Evolutionary conservation across 176 grass and related monocot species (phyloP).

Genomic region (Microstegium vimineum): DNA sequence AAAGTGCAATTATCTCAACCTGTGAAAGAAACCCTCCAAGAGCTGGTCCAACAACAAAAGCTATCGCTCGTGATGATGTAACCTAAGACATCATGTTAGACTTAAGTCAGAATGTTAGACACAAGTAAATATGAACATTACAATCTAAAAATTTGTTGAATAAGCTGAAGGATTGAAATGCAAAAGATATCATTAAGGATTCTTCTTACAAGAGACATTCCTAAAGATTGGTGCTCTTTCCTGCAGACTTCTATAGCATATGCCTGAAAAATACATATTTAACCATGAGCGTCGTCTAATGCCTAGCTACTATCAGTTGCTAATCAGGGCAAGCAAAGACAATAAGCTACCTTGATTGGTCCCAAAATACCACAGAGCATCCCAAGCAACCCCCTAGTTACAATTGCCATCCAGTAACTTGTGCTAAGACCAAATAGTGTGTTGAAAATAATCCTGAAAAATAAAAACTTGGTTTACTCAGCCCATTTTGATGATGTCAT

Average conservation of each 20-base stretch:
- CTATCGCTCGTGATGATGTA: slow-evolving; percentile 47
- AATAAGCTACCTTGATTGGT: slow-evolving; percentile 54
- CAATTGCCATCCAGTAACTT: slow-evolving; percentile 66
- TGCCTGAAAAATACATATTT: slow-evolving; percentile 34
- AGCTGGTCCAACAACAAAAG: slow-evolving; percentile 58
- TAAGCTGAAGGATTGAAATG: not conserved
- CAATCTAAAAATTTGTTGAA: not conserved
- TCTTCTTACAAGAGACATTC: slow-evolving; percentile 61
- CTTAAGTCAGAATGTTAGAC: not conserved
- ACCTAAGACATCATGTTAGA: slow-evolving; percentile 36
- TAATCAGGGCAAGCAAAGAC: not conserved
- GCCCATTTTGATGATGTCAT: not conserved
- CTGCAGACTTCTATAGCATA: slow-evolving; percentile 73
- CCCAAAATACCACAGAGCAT: slow-evolving; percentile 56
- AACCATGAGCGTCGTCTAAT: slow-evolving; percentile 5
- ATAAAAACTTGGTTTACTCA: not conserved
- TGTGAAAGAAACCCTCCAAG: slow-evolving; percentile 75
- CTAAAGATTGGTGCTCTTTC: slow-evolving; percentile 62
- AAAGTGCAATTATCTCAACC: slow-evolving; percentile 26
- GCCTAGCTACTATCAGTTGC: not conserved
- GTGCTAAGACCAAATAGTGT: slow-evolving; percentile 69
- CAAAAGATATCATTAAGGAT: not conserved
- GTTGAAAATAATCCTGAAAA: slow-evolving; percentile 54
- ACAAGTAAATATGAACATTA: not conserved
- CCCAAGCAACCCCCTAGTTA: slow-evolving; percentile 50